These are phyloP conservation scores for Coemansia sp. DNA, from an alignment of 192 early-diverging fungal genomes.

Conservation along the genomic window DNA sequence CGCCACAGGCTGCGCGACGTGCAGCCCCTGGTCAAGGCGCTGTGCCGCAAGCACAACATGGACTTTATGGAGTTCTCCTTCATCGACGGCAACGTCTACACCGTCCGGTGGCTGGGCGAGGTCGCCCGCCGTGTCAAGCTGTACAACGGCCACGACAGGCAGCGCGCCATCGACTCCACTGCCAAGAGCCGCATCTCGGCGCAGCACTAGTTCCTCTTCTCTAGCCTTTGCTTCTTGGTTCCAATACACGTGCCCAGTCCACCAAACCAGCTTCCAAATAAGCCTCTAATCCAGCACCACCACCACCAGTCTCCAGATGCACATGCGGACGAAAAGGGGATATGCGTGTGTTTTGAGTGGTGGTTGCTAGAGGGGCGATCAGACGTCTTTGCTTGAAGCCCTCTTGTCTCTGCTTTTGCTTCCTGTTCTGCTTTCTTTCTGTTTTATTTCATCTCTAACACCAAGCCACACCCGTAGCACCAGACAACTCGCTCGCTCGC, in stretches of 20 bases:
- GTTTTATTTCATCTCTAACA: not conserved
- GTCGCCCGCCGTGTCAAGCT: constrained; percentile 63
- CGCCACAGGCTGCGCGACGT: constrained; percentile 80
- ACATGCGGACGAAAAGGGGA: no score
- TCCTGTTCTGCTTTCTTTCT: not conserved
- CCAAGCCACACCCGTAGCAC: not conserved
- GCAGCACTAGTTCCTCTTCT: no score
- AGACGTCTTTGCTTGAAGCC: not conserved
- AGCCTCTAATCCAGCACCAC: no score
- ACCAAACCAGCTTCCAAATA: no score
- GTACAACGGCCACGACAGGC: constrained; percentile 41
- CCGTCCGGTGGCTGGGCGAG: constrained; percentile 68
- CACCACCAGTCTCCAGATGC: no score
- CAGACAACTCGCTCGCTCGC: no score
- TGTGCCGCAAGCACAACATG: constrained; percentile 75
- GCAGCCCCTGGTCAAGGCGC: constrained; percentile 70
- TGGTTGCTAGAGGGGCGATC: not conserved
- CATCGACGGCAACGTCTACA: constrained; percentile 76
- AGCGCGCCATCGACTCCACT: constrained; percentile 7
- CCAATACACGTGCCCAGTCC: not conserved
- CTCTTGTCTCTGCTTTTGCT: not conserved
- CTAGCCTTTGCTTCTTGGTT: not conserved
- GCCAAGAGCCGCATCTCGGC: not conserved
- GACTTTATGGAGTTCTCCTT: constrained; percentile 80
- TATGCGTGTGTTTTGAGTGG: not conserved